Evolutionary conservation across 140 eudicot genomes (phyloP).

Genomic region (Flaveria floridana): DNA sequence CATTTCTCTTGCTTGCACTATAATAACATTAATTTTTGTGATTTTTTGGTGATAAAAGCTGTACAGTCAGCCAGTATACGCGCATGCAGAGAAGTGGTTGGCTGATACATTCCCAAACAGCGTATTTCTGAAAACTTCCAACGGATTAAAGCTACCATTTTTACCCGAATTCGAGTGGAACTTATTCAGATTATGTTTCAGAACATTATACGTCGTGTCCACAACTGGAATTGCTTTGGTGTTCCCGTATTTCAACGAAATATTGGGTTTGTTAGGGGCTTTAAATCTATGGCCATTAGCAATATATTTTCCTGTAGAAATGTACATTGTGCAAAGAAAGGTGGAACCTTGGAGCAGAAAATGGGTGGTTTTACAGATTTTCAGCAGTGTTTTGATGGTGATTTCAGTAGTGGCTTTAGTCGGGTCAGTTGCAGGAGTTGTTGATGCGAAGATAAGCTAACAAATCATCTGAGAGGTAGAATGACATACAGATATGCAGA

Average conservation of each 20-base stretch:
- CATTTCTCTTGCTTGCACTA: neutral
- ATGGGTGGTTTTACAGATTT: constrained; percentile 42
- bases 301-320: constrained; percentile 57
- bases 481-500: neutral
- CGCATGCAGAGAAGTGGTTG: constrained; percentile 34
- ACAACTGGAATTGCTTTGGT: constrained; percentile 50
- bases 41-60: constrained; percentile 24
- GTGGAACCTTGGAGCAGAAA: constrained; percentile 45
- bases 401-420: constrained; percentile 39
- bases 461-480: neutral
- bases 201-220: constrained; percentile 47
- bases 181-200: constrained; percentile 47
- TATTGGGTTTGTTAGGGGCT: constrained; percentile 59
- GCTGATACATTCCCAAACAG: constrained; percentile 37
- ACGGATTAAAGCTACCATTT: constrained; percentile 35
- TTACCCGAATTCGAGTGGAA: constrained; percentile 37
- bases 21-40: neutral
- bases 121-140: constrained; percentile 25
- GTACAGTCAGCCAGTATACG: constrained; percentile 49
- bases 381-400: constrained; percentile 43
- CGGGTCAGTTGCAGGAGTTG: constrained; percentile 52
- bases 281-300: constrained; percentile 59
- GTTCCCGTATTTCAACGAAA: constrained; percentile 61
- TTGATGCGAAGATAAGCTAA: constrained; percentile 37
- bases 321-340: constrained; percentile 51